A percentile compares a stretch with the other conserved stretches of the same genome.
These are phyloP conservation scores for Crithidia sp. DNA, from an alignment of 208 protist species.

Conservation along the genomic window DNA sequence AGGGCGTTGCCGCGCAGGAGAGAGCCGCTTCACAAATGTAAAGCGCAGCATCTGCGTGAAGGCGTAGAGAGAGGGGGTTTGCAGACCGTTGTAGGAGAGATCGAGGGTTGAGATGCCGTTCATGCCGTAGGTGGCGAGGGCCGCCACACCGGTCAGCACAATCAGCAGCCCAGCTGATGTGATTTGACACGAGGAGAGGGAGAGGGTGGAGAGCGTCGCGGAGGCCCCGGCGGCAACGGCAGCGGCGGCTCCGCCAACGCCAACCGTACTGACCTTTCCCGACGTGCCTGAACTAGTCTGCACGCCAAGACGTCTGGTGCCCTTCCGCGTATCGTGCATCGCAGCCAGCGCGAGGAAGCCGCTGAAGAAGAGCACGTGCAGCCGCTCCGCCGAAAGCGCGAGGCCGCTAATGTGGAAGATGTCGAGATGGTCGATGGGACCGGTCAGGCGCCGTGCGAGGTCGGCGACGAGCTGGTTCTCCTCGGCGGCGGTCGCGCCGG, in stretches of 20 bases:
- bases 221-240: neutral
- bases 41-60: constrained; percentile 50
- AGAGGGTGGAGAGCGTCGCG: constrained; percentile 53
- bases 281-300: no score
- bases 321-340: no score
- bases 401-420: constrained; percentile 77
- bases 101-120: constrained; percentile 44
- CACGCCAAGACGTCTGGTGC: no score
- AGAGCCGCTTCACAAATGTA: constrained; percentile 55
- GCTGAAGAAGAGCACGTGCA: constrained; percentile 68
- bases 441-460: constrained; percentile 50
- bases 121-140: constrained; percentile 12
- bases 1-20: constrained; percentile 75
- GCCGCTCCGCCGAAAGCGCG: constrained; percentile 54
- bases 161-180: constrained; percentile 62
- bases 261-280: no score
- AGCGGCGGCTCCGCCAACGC: no score
- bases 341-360: constrained; percentile 34
- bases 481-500: constrained; percentile 17
- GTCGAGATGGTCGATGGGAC: constrained; percentile 36
- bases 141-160: constrained; percentile 48
- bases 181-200: constrained; percentile 71
- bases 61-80: constrained; percentile 45
- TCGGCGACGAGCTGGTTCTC: constrained; percentile 73
- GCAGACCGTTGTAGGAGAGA: constrained; percentile 76